phyloP scores from a whole-genome alignment of 1,284 basidiomycete genomes.

The Exsudoporus floridanus region DNA sequence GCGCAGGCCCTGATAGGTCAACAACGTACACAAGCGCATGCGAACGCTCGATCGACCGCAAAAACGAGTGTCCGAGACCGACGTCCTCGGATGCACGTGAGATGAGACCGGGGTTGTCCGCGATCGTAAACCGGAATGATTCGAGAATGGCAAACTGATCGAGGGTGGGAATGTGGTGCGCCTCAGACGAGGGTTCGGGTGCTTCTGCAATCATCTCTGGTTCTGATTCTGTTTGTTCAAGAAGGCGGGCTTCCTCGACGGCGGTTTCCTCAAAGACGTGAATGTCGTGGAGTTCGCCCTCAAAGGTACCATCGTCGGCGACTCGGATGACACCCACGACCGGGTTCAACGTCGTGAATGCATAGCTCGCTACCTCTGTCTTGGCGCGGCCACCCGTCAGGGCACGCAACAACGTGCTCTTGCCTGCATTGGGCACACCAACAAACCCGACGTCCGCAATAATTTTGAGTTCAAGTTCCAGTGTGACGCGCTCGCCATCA shows the following conservation, averaged over 20 bases:
- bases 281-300: slow-evolving; percentile 53
- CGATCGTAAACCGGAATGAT: slow-evolving; percentile 85
- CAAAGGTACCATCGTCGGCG: slow-evolving; percentile 76
- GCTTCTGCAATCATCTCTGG: neutral
- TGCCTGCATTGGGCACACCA: slow-evolving; percentile 93
- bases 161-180: slow-evolving; percentile 13
- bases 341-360: slow-evolving; percentile 95
- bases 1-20: slow-evolving; percentile 73
- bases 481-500: slow-evolving; percentile 78
- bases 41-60: slow-evolving; percentile 92
- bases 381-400: slow-evolving; percentile 82
- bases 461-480: slow-evolving; percentile 92
- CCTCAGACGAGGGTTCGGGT: slow-evolving; percentile 4
- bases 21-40: slow-evolving; percentile 90
- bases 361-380: slow-evolving; percentile 88
- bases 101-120: slow-evolving; percentile 97
- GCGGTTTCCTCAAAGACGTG: slow-evolving; percentile 71
- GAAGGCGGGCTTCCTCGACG: slow-evolving; percentile 55
- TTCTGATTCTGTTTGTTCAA: slow-evolving; percentile 10
- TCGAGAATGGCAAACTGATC: slow-evolving; percentile 60
- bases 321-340: slow-evolving; percentile 92
- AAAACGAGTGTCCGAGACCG: slow-evolving; percentile 91
- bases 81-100: slow-evolving; percentile 70
- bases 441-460: slow-evolving; percentile 94
- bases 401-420: slow-evolving; percentile 87